Evolutionary conservation across 2,329 filamentous ascomycete genomes (phyloP).

Genomic region (Ceratocystis colombiana): DNA sequence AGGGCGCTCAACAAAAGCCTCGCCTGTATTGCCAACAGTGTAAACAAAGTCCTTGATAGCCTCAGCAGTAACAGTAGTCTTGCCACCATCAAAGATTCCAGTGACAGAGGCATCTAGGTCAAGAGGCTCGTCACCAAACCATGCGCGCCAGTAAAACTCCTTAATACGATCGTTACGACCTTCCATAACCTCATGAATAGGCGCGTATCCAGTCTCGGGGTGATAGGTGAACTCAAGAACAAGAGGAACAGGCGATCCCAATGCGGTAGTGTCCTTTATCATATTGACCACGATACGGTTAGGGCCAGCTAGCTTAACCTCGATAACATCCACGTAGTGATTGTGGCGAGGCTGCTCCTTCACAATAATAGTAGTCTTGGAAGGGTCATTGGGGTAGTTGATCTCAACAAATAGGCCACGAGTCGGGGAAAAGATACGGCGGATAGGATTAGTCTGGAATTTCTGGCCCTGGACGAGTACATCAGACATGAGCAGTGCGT

Average conservation of each 20-base stretch:
- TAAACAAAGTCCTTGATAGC: slow-evolving; percentile 99
- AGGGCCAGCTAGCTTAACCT: slow-evolving; percentile 64
- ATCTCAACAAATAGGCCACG: slow-evolving; percentile 88
- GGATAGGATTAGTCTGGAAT: slow-evolving; percentile 94
- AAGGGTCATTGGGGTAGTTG: slow-evolving; percentile 64
- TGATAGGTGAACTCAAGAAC: slow-evolving; percentile 86
- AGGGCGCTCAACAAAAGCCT: slow-evolving; percentile 91
- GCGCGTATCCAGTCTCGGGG: slow-evolving; percentile 93
- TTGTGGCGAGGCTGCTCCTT: slow-evolving; percentile 79
- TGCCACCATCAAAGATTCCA: slow-evolving; percentile 81
- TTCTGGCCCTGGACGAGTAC: slow-evolving; percentile 91
- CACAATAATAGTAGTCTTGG: slow-evolving; percentile 75
- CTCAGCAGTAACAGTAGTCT: slow-evolving; percentile 75
- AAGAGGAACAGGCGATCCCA: slow-evolving; percentile 70
- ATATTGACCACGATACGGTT: slow-evolving; percentile 80
- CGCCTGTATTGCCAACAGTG: slow-evolving; percentile 92
- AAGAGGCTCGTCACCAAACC: slow-evolving; percentile 81
- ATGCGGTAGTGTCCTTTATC: slow-evolving; percentile 84
- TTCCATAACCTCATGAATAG: slow-evolving; percentile 92
- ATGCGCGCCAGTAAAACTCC: slow-evolving; percentile 96
- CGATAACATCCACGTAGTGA: slow-evolving; percentile 78
- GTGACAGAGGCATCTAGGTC: slow-evolving; percentile 79
- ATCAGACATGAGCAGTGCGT: slow-evolving; percentile 87
- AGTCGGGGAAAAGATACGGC: slow-evolving; percentile 76
- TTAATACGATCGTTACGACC: slow-evolving; percentile 96